Evolutionary conservation across 176 grass and related monocot species (phyloP).

Genomic region (Neostapfia colusana): DNA sequence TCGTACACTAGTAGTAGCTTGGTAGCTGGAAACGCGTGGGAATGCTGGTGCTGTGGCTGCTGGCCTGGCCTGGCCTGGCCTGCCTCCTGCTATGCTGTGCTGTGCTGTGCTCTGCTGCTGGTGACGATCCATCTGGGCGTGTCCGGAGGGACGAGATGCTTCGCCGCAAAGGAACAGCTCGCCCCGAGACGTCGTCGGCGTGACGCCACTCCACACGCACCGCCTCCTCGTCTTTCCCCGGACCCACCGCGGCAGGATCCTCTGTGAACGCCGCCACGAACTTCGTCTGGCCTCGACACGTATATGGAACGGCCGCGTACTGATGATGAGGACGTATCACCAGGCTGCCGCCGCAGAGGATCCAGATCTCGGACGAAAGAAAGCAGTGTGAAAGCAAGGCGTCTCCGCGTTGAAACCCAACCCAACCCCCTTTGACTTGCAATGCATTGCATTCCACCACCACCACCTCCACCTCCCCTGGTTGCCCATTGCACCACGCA

Average conservation of each 20-base stretch:
- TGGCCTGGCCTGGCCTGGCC: too few species aligned
- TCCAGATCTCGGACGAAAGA: slow-evolving; percentile 50
- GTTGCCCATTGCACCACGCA: neutral
- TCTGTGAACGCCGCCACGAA: neutral
- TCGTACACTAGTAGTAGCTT: too few species aligned
- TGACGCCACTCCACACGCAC: slow-evolving; percentile 61
- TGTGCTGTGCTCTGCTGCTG: too few species aligned
- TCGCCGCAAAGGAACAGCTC: slow-evolving; percentile 12
- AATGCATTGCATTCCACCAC: neutral
- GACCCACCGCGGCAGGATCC: slow-evolving; percentile 28
- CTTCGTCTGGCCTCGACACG: neutral
- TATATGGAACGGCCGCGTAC: too few species aligned
- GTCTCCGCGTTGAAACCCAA: slow-evolving; percentile 81
- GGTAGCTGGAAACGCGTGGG: too few species aligned
- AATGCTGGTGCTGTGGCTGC: too few species aligned
- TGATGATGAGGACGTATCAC: too few species aligned
- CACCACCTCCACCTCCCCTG: neutral
- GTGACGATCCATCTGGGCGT: too few species aligned
- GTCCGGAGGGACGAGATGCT: slow-evolving; percentile 4
- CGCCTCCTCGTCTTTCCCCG: neutral
- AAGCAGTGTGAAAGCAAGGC: slow-evolving; percentile 83
- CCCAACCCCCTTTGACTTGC: slow-evolving; percentile 31
- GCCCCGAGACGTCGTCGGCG: slow-evolving; percentile 41
- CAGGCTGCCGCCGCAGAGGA: too few species aligned
- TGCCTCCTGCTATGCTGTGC: too few species aligned